phyloP scores from a whole-genome alignment of 2,329 filamentous ascomycete species.

The Pseudonectria buxi region DNA sequence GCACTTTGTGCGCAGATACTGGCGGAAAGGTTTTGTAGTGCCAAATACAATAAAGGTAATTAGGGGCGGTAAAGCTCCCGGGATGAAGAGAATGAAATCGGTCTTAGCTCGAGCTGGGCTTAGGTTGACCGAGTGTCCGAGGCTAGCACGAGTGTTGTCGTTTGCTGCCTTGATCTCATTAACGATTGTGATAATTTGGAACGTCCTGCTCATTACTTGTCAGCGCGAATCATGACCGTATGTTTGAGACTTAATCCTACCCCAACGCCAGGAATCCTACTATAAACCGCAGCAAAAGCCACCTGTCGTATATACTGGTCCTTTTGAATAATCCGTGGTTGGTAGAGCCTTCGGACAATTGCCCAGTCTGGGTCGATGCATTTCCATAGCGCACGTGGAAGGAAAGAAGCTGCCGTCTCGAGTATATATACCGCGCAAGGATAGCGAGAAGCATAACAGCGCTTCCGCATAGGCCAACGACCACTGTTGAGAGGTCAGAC shows the following conservation, averaged over 20 bases:
- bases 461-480: constrained; percentile 6
- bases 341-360: background rate
- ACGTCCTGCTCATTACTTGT: constrained; percentile 18
- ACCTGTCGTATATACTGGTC: constrained; percentile 36
- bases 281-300: constrained; percentile 38
- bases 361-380: background rate
- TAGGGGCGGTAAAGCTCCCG: constrained; percentile 15
- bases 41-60: constrained; percentile 11
- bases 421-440: constrained; percentile 8
- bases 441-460: constrained; percentile 7
- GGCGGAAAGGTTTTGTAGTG: constrained; percentile 7
- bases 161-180: constrained; percentile 29
- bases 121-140: constrained; percentile 26
- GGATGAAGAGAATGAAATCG: constrained; percentile 18
- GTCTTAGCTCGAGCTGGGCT: constrained; percentile 13
- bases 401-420: constrained; percentile 4
- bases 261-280: constrained; percentile 36
- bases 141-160: constrained; percentile 24
- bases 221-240: background rate
- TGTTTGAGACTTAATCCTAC: constrained; percentile 18
- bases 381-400: constrained; percentile 6
- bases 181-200: constrained; percentile 32
- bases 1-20: constrained; percentile 6
- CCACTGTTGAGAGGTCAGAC: constrained; percentile 3
- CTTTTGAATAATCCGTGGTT: constrained; percentile 3